phyloP scores from a whole-genome alignment of 164 flowering plant species.

The Pachysandra terminalis region DNA sequence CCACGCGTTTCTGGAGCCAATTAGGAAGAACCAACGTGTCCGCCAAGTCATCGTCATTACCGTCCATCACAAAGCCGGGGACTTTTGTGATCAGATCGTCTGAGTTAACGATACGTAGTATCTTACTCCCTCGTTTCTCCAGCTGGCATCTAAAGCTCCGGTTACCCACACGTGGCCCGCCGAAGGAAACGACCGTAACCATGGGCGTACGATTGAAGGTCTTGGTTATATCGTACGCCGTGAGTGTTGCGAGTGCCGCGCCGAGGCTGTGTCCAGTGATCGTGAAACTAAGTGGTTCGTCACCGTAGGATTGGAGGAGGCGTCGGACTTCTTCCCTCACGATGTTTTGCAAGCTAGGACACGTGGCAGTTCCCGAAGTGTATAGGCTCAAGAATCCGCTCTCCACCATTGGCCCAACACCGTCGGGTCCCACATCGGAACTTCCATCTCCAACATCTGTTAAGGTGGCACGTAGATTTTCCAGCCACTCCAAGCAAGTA shows the following conservation, averaged over 20 bases:
- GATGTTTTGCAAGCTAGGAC: conserved; percentile 39
- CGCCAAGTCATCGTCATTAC: conserved; percentile 9
- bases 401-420: conserved; percentile 53
- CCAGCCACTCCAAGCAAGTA: conserved; percentile 82
- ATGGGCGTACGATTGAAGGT: conserved; percentile 30
- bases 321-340: conserved; percentile 44
- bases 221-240: conserved; percentile 54
- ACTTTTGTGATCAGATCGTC: conserved; percentile 62
- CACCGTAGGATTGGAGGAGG: conserved; percentile 35
- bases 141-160: conserved; percentile 34
- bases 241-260: conserved; percentile 62
- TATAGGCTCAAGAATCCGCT: conserved; percentile 72
- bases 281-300: conserved; percentile 59
- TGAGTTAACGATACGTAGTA: conserved; percentile 64
- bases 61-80: conserved; percentile 59
- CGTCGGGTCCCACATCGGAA: background rate
- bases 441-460: conserved; percentile 26
- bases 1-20: conserved; percentile 33
- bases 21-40: conserved; percentile 7
- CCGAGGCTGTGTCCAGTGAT: conserved; percentile 84
- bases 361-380: conserved; percentile 31
- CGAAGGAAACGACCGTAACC: conserved; percentile 67
- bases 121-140: conserved; percentile 43
- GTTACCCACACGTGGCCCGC: conserved; percentile 75
- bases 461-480: conserved; percentile 65